Evolutionary conservation across 1,284 basidiomycete species (phyloP).

Genomic region (Tilletia caries): DNA sequence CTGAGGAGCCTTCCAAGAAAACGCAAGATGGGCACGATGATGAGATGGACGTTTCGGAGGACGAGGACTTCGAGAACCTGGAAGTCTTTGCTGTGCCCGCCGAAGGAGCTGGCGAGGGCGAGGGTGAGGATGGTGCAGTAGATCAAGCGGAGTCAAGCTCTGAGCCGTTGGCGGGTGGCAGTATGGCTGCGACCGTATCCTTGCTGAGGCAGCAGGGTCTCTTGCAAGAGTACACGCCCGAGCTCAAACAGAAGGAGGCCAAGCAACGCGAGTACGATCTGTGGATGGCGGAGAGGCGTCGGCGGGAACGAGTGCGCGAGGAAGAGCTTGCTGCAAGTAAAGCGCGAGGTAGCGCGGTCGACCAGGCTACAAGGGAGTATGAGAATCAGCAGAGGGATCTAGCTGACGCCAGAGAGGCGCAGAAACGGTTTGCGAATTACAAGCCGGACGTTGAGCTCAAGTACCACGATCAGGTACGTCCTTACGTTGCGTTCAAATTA

Average conservation of each 20-base stretch:
- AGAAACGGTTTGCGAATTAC: conserved; percentile 86
- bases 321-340: conserved; percentile 63
- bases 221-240: conserved; percentile 65
- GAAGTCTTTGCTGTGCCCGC: neutral
- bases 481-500: neutral
- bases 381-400: conserved; percentile 88
- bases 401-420: conserved; percentile 76
- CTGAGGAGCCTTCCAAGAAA: neutral
- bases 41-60: conserved; percentile 4
- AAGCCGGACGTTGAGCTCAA: conserved; percentile 94
- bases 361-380: conserved; percentile 89
- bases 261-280: conserved; percentile 79
- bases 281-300: conserved; percentile 83
- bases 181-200: conserved; percentile 81
- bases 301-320: conserved; percentile 72
- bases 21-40: neutral
- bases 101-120: conserved; percentile 13
- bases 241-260: conserved; percentile 73
- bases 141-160: conserved; percentile 26
- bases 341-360: conserved; percentile 60
- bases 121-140: conserved; percentile 58
- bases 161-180: conserved; percentile 44
- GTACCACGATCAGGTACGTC: conserved; percentile 80
- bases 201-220: conserved; percentile 90
- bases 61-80: conserved; percentile 1